Percentiles rank a stretch among this genome's conserved stretches.
Evolutionary conservation across 169 alveolate genomes (phyloP).

Genomic region (Perkinsus olseni): DNA sequence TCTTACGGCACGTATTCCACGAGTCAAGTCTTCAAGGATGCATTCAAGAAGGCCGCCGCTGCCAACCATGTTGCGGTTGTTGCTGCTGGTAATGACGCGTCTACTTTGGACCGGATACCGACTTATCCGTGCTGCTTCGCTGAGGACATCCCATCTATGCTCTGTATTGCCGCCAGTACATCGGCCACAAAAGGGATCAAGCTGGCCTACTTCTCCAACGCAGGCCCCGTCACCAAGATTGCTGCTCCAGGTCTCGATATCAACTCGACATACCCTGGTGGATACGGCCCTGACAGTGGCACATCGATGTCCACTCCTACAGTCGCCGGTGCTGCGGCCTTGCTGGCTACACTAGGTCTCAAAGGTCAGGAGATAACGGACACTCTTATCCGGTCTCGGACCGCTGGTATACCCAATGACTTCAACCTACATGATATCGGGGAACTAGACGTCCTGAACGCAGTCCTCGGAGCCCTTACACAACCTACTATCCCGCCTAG

Average conservation of each 20-base stretch:
- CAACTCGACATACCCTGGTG: slow-evolving; percentile 23
- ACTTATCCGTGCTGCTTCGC: slow-evolving; percentile 29
- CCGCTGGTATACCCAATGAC: no score
- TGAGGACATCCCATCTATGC: slow-evolving; percentile 25
- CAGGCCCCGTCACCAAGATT: slow-evolving; percentile 25
- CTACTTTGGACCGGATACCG: slow-evolving; percentile 23
- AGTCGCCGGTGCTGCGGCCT: slow-evolving; percentile 34
- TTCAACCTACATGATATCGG: no score
- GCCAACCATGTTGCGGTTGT: slow-evolving; percentile 28
- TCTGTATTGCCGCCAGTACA: slow-evolving; percentile 13
- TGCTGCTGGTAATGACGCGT: slow-evolving; percentile 28
- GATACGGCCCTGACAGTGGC: slow-evolving; percentile 26
- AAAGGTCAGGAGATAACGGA: no score
- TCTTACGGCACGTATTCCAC: slow-evolving; percentile 32
- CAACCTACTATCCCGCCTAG: no score
- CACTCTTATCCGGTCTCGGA: no score
- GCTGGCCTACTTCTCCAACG: slow-evolving; percentile 24
- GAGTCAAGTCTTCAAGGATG: slow-evolving; percentile 27
- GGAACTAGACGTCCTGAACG: no score
- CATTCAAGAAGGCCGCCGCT: slow-evolving; percentile 25
- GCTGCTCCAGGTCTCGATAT: slow-evolving; percentile 38
- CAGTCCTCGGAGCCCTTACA: no score
- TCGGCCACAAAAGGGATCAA: no score
- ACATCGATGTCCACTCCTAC: no score
- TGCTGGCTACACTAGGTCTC: no score